Evolutionary conservation across 2,329 filamentous ascomycete species (phyloP), one percentile per base, ranked within the genome.

Genomic region (Xylaria polymorpha): DNA sequence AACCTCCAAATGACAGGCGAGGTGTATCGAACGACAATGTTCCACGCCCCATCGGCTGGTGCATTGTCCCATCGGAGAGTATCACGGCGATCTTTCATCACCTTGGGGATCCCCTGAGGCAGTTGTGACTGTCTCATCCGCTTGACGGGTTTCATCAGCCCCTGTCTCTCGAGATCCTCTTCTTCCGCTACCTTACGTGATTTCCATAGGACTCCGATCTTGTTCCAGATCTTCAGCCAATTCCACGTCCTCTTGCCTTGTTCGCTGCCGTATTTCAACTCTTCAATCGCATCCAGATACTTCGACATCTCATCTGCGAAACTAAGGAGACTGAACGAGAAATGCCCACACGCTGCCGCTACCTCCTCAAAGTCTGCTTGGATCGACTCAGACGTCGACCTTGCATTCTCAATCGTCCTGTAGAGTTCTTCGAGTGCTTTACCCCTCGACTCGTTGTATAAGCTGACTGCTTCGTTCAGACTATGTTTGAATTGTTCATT

Each of bases 301-400:
- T 87, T 88, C 72, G 93, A 89, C 82, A 97, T 92, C 77, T 98
- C 94, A 77, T 97, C 93, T 0, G 94, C 94, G 77, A 98, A 95
- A 73, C 96, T 92, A 71, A 96, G 88, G 32, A 99, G 84, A 51
- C 92, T 97, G 78, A 96, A 98, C 77, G 93, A 95, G 78, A 98
- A 99, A 80, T 98, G 94, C 0, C 96, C 95, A 77, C 96, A 99
- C 66, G 94, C 97, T n/a, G 96, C 95, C 48, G 95, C 94, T 12
- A 98, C 94, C 80, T 99, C 96, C 79, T 99, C 96, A 66, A 97
- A 94, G 79, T 98, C 96, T 2, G 95, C 96, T 77, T 97, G 91
- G 9, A 95, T 87, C 70, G 92, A 91, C 61, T 93, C 86, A 0
- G 91, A 90, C 50, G 89, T 87, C 3, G 89, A 84, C 67, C 88